These are phyloP conservation scores for Phaeoacremonium minimum DNA, from an alignment of 2,329 filamentous ascomycete genomes.

Conservation along the genomic window DNA sequence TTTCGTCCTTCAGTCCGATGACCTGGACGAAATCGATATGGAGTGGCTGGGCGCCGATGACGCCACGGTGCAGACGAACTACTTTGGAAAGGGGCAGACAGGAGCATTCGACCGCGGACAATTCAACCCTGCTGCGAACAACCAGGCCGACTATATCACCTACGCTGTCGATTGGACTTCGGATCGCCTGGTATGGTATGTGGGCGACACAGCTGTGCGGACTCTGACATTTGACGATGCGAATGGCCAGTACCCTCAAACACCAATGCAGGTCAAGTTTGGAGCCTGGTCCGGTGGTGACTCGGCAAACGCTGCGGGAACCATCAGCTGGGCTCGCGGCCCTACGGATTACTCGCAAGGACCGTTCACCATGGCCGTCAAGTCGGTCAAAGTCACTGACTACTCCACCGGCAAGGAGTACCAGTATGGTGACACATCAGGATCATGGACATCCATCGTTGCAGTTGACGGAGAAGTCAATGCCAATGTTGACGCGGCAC, in stretches of 20 bases:
- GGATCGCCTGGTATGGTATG: conserved; percentile 80
- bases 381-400: conserved; percentile 73
- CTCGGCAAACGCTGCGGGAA: conserved; percentile 71
- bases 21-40: conserved; percentile 93
- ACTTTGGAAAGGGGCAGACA: conserved; percentile 90
- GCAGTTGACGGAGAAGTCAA: conserved; percentile 77
- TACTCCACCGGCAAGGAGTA: conserved; percentile 91
- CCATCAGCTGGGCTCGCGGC: conserved; percentile 85
- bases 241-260: conserved; percentile 83
- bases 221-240: conserved; percentile 68
- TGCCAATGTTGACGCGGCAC: conserved; percentile 55
- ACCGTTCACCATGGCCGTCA: conserved; percentile 82
- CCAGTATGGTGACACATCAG: conserved; percentile 72
- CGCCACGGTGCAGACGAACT: conserved; percentile 87
- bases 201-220: conserved; percentile 73
- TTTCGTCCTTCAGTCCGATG: conserved; percentile 84
- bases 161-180: conserved; percentile 92
- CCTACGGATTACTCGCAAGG: conserved; percentile 77
- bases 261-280: conserved; percentile 91
- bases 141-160: conserved; percentile 73
- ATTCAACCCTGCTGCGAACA: conserved; percentile 66
- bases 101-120: conserved; percentile 82
- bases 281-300: conserved; percentile 93
- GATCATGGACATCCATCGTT: conserved; percentile 76
- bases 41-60: conserved; percentile 85